A percentile compares a stretch with the other conserved stretches of the same genome.
Evolutionary conservation across 352 stramenopile genomes (phyloP).

Genomic region (Phytophthora syringae): DNA sequence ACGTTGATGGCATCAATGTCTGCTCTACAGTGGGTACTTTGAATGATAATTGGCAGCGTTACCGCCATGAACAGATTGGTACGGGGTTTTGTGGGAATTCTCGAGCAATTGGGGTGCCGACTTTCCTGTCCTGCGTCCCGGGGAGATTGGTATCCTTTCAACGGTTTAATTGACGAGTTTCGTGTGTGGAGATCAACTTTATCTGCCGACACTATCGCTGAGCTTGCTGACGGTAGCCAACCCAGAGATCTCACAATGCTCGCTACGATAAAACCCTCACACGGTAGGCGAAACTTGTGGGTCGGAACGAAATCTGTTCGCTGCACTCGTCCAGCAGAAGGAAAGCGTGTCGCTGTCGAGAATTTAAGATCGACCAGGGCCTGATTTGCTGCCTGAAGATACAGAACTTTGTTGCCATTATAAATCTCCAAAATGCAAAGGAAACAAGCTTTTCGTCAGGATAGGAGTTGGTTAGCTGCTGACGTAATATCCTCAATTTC

Average conservation of each 20-base stretch:
- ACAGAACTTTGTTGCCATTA: too few species aligned
- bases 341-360: background rate
- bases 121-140: background rate
- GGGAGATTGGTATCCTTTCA: slow-evolving; percentile 23
- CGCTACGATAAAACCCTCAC: slow-evolving; percentile 3
- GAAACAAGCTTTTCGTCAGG: too few species aligned
- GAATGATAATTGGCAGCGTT: slow-evolving; percentile 9
- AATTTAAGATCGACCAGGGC: background rate
- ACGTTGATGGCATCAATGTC: slow-evolving; percentile 15
- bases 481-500: too few species aligned
- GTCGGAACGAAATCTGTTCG: slow-evolving; percentile 1
- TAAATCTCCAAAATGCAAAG: too few species aligned
- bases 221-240: slow-evolving; percentile 2
- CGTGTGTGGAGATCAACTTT: slow-evolving; percentile 12
- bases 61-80: slow-evolving; percentile 13
- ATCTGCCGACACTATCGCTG: background rate
- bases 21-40: background rate
- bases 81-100: slow-evolving; percentile 1
- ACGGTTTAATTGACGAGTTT: slow-evolving; percentile 25
- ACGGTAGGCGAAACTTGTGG: background rate
- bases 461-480: too few species aligned
- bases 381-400: too few species aligned
- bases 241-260: background rate
- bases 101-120: background rate
- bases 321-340: slow-evolving; percentile 7